Conservation (phyloP, 148 eudicot species). For the Talinum fruticosum region DNA sequence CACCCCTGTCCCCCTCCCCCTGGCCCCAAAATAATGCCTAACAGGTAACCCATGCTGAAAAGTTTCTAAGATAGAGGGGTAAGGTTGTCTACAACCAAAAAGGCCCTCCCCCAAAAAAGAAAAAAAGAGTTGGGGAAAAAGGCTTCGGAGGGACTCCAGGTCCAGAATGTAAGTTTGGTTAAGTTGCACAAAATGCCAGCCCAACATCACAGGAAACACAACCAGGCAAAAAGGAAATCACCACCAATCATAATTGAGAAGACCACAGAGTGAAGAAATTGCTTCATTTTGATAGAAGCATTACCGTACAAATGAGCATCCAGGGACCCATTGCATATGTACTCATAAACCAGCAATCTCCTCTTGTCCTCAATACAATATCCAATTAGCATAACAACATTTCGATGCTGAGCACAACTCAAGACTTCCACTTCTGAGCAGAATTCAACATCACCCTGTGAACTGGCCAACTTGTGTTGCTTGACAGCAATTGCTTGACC, state of each 20-base stretch:
- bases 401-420: conserved; percentile 68
- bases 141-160: background rate
- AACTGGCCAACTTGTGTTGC: conserved; percentile 59
- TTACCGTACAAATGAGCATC: conserved; percentile 61
- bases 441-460: conserved; percentile 61
- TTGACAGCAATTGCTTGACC: conserved; percentile 64
- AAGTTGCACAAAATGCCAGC: too few relatives aligned
- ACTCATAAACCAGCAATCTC: conserved; percentile 59
- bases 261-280: background rate
- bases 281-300: background rate
- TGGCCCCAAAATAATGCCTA: background rate
- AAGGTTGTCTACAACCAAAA: too few relatives aligned
- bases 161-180: background rate
- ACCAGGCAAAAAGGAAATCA: background rate
- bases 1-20: background rate
- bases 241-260: background rate
- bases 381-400: conserved; percentile 63
- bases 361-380: conserved; percentile 57
- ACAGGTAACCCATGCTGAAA: too few relatives aligned
- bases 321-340: conserved; percentile 57
- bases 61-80: too few relatives aligned
- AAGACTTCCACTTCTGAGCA: conserved; percentile 65
- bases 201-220: background rate
- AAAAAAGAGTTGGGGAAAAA: too few relatives aligned
- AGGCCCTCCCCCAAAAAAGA: background rate